phyloP scores from a whole-genome alignment of 352 stramenopile species.

The Elongisporangium undulatum region DNA sequence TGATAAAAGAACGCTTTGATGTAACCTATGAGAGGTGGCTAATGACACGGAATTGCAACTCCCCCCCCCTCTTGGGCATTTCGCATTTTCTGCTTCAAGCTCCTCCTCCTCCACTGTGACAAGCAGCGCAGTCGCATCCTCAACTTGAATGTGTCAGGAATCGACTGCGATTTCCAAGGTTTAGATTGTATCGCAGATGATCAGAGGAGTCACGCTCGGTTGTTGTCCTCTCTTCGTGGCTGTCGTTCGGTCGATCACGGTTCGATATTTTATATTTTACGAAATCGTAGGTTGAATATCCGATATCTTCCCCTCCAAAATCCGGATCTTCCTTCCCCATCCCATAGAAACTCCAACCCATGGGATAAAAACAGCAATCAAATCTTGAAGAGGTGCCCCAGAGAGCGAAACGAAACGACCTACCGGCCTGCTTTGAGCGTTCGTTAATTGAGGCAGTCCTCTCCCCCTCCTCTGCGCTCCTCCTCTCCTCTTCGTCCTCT shows the following conservation, averaged over 20 bases:
- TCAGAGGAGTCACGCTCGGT: background rate
- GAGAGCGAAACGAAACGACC: background rate
- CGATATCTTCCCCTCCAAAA: background rate
- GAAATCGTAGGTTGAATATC: background rate
- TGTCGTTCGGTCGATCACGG: background rate
- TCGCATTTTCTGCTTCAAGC: background rate
- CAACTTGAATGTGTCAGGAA: background rate
- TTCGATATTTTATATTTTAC: background rate
- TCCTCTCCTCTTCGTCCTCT: background rate
- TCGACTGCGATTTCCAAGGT: too few species aligned
- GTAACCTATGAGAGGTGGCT: background rate
- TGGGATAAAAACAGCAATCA: constrained; percentile 2
- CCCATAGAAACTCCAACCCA: constrained; percentile 4
- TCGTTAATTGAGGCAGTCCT: background rate
- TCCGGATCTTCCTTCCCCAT: constrained; percentile 3
- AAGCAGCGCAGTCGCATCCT: too few species aligned
- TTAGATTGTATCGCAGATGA: background rate
- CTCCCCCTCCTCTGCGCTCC: background rate
- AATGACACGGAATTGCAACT: background rate
- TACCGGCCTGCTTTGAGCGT: background rate
- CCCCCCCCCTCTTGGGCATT: background rate
- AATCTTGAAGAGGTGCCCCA: constrained; percentile 31
- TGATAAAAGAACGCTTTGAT: background rate
- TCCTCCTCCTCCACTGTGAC: too few species aligned
- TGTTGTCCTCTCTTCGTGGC: too few species aligned